A percentile compares a stretch with the other conserved stretches of the same genome.
phyloP scores from a whole-genome alignment of 2,329 filamentous ascomycete genomes.

The Neonectria coccinea region DNA sequence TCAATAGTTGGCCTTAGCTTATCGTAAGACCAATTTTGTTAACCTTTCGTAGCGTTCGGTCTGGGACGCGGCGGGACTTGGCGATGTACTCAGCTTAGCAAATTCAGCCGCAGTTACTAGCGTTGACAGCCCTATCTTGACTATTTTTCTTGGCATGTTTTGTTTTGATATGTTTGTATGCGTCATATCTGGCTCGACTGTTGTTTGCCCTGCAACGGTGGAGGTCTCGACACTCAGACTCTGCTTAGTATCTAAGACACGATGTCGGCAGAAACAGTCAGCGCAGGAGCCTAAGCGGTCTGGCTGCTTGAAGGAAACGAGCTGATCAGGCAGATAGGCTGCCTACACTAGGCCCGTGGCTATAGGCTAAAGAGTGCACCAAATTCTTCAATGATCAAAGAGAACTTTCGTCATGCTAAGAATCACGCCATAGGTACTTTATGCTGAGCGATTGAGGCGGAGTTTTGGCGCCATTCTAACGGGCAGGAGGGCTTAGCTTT shows the following conservation, averaged over 20 bases:
- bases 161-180: not conserved
- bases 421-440: not conserved
- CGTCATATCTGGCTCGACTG: not conserved
- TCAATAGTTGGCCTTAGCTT: not conserved
- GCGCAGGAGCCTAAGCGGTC: not conserved
- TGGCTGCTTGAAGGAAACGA: not conserved
- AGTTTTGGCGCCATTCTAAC: too few species aligned
- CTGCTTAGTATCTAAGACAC: too few species aligned
- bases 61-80: not conserved
- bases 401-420: not conserved
- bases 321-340: not conserved
- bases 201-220: not conserved
- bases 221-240: not conserved
- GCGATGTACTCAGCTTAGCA: not conserved
- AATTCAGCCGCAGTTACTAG: not conserved
- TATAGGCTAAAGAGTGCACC: not conserved
- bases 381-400: not conserved
- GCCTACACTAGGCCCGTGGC: not conserved
- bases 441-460: too few species aligned
- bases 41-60: not conserved
- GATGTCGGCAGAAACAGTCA: too few species aligned
- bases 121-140: not conserved
- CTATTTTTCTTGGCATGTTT: not conserved
- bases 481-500: too few species aligned
- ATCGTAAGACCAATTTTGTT: not conserved